Conservation (phyloP, 139 green algal species). For the Micractinium conductrix region DNA sequence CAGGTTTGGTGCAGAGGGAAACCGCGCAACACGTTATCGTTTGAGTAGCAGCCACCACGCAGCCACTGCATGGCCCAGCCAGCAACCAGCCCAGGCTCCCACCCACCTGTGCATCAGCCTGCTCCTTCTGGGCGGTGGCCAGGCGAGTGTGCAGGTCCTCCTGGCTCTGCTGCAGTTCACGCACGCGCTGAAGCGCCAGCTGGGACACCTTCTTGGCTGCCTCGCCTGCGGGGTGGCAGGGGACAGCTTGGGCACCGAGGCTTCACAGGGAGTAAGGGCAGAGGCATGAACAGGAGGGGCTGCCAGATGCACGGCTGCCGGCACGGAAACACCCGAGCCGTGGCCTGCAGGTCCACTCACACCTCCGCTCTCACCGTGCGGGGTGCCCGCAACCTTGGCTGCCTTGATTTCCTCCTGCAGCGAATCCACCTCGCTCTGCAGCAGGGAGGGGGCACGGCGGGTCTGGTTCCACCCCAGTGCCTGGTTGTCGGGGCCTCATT, state of each 20-base stretch:
- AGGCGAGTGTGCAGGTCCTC: neutral
- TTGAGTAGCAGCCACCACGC: too few relatives aligned
- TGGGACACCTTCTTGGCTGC: conserved; percentile 29
- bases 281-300: too few relatives aligned
- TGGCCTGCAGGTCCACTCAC: neutral
- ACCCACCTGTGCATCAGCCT: neutral
- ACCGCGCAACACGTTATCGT: too few relatives aligned
- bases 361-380: neutral
- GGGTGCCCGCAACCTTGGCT: conserved; percentile 7
- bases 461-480: too few relatives aligned
- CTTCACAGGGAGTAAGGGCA: too few relatives aligned
- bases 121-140: neutral
- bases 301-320: too few relatives aligned
- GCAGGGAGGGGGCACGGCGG: too few relatives aligned
- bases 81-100: too few relatives aligned
- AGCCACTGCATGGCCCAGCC: too few relatives aligned
- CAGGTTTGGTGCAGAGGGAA: too few relatives aligned
- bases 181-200: conserved; percentile 20
- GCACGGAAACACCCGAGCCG: too few relatives aligned
- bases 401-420: conserved; percentile 29
- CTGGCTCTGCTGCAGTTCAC: conserved; percentile 15
- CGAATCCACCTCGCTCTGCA: neutral
- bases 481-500: too few relatives aligned
- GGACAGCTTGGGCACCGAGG: neutral
- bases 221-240: neutral